Conservation (phyloP, 2,329 filamentous ascomycete species). For the Nigrospora osmanthi region DNA sequence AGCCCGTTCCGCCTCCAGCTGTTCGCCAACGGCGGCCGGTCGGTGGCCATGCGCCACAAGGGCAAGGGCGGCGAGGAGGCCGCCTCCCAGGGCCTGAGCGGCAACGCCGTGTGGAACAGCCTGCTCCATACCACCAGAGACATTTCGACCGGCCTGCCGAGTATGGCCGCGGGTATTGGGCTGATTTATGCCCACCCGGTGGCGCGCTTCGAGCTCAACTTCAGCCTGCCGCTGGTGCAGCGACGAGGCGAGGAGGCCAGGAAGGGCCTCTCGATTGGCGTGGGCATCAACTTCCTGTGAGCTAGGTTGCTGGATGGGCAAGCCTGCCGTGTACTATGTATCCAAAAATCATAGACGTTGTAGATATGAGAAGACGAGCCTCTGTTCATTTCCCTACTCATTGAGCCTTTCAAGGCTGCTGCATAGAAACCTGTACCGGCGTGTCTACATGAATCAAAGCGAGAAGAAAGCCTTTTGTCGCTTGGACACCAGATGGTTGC, state of each 20-base stretch:
- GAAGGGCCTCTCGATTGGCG: constrained; percentile 91
- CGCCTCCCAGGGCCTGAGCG: constrained; percentile 23
- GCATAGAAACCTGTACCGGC: too few species aligned
- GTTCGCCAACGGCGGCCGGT: constrained; percentile 83
- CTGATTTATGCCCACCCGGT: constrained; percentile 92
- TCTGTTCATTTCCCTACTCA: too few species aligned
- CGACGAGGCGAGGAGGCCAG: constrained; percentile 78
- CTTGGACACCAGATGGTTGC: too few species aligned
- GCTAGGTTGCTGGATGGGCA: too few species aligned
- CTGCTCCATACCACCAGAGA: constrained; percentile 59
- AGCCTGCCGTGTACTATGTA: too few species aligned
- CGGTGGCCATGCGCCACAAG: constrained; percentile 65
- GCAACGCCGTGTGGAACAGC: constrained; percentile 40
- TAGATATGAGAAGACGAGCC: too few species aligned
- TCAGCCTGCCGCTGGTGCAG: constrained; percentile 76
- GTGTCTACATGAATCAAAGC: too few species aligned
- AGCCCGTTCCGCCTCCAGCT: constrained; percentile 81
- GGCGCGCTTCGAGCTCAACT: constrained; percentile 92
- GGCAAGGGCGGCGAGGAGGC: constrained; percentile 27
- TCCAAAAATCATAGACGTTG: background rate
- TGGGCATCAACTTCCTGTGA: constrained; percentile 92
- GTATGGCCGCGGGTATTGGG: constrained; percentile 78
- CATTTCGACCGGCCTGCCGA: constrained; percentile 69
- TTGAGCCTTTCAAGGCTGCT: too few species aligned
- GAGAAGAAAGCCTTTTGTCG: too few species aligned